Evolutionary conservation across 2,329 filamentous ascomycete species (phyloP).

Genomic region (Aspergillus unguis): DNA sequence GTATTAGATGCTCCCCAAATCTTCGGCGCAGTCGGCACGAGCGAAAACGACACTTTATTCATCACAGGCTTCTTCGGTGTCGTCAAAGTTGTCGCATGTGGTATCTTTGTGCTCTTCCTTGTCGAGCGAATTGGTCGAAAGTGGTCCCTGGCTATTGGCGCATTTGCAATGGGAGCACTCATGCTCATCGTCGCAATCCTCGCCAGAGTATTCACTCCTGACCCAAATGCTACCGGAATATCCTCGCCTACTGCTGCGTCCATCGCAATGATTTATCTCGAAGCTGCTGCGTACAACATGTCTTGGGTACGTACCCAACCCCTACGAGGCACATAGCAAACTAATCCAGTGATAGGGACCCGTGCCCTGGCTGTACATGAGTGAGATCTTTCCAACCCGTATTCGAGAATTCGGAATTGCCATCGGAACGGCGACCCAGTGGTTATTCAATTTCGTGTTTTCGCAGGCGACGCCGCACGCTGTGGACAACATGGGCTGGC

Average conservation of each 20-base stretch:
- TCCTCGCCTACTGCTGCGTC: slow-evolving; percentile 42
- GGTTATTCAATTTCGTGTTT: slow-evolving; percentile 44
- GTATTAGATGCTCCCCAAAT: slow-evolving; percentile 46
- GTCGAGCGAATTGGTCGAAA: slow-evolving; percentile 51
- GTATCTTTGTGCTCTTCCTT: slow-evolving; percentile 49
- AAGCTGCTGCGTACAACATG: slow-evolving; percentile 31
- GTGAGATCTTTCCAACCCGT: slow-evolving; percentile 40
- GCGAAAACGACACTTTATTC: slow-evolving; percentile 42
- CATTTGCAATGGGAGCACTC: slow-evolving; percentile 49
- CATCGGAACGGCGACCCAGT: slow-evolving; percentile 36
- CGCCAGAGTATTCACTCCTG: slow-evolving; percentile 43
- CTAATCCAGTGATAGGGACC: slow-evolving; percentile 27
- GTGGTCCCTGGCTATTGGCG: slow-evolving; percentile 47
- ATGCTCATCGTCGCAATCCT: slow-evolving; percentile 52
- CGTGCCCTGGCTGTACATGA: slow-evolving; percentile 36
- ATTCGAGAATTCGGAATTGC: slow-evolving; percentile 40
- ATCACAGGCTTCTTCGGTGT: slow-evolving; percentile 52
- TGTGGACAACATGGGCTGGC: slow-evolving; percentile 39
- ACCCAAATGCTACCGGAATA: slow-evolving; percentile 29
- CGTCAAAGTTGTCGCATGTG: slow-evolving; percentile 49
- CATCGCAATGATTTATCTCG: slow-evolving; percentile 48
- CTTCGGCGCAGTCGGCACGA: slow-evolving; percentile 50
- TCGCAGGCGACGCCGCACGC: slow-evolving; percentile 42
- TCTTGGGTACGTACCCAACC: slow-evolving; percentile 11
- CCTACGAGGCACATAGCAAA: not conserved